Percentiles rank a stretch among this genome's conserved stretches.
Conservation (phyloP, 192 early-diverging fungal genomes). For the Backusella sp. region DNA sequence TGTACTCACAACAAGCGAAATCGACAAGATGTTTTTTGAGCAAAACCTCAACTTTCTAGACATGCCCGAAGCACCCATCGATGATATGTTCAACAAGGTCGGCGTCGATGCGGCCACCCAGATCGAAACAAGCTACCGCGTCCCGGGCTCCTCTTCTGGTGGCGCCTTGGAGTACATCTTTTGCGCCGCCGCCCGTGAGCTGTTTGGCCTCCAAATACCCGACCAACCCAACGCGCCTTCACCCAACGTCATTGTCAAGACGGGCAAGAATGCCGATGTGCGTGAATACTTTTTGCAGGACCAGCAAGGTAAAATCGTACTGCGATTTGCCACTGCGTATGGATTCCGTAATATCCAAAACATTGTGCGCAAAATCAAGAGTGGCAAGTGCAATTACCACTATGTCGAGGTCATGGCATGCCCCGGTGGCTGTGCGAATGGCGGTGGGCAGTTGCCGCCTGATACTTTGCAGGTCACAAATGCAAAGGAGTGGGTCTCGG, state of each 20-base stretch:
- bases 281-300: conserved; percentile 61
- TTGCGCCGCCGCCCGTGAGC: conserved; percentile 71
- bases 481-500: conserved; percentile 74
- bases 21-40: conserved; percentile 84
- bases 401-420: conserved; percentile 98
- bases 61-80: conserved; percentile 54
- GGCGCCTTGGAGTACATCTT: conserved; percentile 90
- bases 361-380: conserved; percentile 93
- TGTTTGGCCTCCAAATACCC: conserved; percentile 70
- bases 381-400: conserved; percentile 72
- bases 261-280: conserved; percentile 82
- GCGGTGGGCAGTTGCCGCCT: conserved; percentile 90
- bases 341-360: conserved; percentile 99
- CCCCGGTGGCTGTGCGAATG: conserved; percentile 95
- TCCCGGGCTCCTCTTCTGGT: conserved; percentile 84
- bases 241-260: conserved; percentile 56
- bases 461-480: conserved; percentile 27
- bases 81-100: conserved; percentile 50
- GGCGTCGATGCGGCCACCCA: conserved; percentile 14
- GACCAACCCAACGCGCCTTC: conserved; percentile 44
- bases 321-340: conserved; percentile 87
- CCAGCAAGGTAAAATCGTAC: conserved; percentile 46
- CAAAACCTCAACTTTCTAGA: conserved; percentile 47
- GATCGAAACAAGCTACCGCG: conserved; percentile 40
- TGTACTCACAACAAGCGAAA: conserved; percentile 92